Evolutionary conservation across 2,329 filamentous ascomycete genomes (phyloP).

Genomic region (Colletotrichum karsti): DNA sequence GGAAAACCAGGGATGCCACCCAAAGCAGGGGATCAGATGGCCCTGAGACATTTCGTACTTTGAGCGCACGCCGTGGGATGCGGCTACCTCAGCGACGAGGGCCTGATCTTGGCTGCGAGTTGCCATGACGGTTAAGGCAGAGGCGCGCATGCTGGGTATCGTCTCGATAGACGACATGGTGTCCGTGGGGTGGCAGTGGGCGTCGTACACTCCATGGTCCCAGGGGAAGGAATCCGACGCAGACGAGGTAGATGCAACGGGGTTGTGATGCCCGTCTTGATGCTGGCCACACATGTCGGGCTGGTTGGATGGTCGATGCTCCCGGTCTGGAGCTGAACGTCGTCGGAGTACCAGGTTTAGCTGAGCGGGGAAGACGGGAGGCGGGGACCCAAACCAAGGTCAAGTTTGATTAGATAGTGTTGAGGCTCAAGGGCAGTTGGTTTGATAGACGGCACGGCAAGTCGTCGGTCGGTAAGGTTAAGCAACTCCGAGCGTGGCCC

Average conservation of each 20-base stretch:
- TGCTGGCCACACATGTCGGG: constrained; percentile 25
- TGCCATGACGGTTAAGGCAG: constrained; percentile 77
- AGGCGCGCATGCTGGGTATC: constrained; percentile 72
- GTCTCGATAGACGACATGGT: constrained; percentile 68
- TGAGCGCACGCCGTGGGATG: constrained; percentile 57
- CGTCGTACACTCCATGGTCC: constrained; percentile 77
- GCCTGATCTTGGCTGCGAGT: constrained; percentile 80
- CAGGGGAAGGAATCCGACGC: constrained; percentile 64
- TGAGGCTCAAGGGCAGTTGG: background rate
- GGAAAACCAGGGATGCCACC: constrained; percentile 90
- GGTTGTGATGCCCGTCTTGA: background rate
- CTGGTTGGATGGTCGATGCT: constrained; percentile 6
- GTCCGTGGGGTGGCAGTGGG: constrained; percentile 87
- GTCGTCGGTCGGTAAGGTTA: background rate
- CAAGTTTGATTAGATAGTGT: background rate
- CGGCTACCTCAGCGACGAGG: constrained; percentile 71
- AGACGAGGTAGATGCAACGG: constrained; percentile 2
- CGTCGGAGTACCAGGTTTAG: background rate
- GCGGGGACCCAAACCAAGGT: background rate
- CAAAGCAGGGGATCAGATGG: constrained; percentile 73
- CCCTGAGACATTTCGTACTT: constrained; percentile 30
- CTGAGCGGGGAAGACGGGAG: constrained; percentile 1
- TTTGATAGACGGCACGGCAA: background rate
- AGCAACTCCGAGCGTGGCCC: too few relatives aligned
- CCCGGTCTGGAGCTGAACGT: background rate